Conservation (phyloP, 768 basidiomycete genomes). For the Leccinellum luteum region DNA sequence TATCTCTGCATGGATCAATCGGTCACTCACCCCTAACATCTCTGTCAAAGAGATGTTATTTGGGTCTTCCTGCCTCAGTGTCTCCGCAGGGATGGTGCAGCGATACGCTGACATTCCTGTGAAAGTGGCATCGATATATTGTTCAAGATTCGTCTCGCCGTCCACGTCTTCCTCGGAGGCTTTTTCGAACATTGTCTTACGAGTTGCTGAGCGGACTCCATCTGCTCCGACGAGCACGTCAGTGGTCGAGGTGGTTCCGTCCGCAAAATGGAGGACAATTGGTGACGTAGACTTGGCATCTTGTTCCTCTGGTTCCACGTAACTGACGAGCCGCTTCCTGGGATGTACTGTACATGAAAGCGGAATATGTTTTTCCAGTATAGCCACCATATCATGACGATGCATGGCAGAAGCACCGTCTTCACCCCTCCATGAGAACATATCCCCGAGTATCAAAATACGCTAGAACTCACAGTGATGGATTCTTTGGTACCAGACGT, state of each 20-base stretch:
- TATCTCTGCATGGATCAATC: neutral
- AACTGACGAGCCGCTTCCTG: conserved; percentile 21
- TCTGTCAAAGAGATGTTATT: conserved; percentile 19
- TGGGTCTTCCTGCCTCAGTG: conserved; percentile 25
- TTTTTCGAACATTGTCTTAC: conserved; percentile 22
- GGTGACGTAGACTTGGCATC: conserved; percentile 28
- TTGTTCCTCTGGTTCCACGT: conserved; percentile 4
- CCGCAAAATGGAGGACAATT: conserved; percentile 12
- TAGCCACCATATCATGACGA: conserved; percentile 21
- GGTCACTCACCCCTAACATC: conserved; percentile 20
- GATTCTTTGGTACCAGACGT: conserved; percentile 25
- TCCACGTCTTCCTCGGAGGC: neutral
- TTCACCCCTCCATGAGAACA: neutral
- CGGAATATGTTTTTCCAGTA: conserved; percentile 19
- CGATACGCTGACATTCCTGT: conserved; percentile 43
- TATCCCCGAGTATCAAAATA: neutral
- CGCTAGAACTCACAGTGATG: conserved; percentile 19
- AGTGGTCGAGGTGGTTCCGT: conserved; percentile 25
- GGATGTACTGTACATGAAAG: conserved; percentile 15
- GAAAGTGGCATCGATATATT: conserved; percentile 33
- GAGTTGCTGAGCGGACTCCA: conserved; percentile 36
- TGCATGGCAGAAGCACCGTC: conserved; percentile 16
- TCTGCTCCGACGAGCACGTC: conserved; percentile 48
- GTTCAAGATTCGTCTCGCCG: neutral
- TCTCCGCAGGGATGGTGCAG: conserved; percentile 34